phyloP scores from a whole-genome alignment of 331 rosid species.

The Prunus yedoensis region DNA sequence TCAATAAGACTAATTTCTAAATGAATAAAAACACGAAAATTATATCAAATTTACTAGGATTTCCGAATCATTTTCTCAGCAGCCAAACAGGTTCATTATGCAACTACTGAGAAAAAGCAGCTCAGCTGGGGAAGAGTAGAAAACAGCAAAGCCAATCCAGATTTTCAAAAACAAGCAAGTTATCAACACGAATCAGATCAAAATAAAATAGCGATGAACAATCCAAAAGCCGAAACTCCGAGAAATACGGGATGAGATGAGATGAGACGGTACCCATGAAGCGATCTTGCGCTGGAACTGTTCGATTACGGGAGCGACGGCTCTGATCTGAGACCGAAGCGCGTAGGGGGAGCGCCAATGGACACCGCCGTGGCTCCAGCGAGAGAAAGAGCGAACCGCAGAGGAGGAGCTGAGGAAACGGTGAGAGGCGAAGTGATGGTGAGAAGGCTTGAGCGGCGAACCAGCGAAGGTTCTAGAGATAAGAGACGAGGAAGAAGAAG shows the following conservation, averaged over 20 bases:
- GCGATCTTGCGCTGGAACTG: slow-evolving; percentile 79
- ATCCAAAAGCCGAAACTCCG: slow-evolving; percentile 11
- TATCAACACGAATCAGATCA: not conserved
- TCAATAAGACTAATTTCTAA: not conserved
- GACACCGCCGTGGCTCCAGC: slow-evolving; percentile 91
- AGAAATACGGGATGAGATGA: slow-evolving; percentile 5
- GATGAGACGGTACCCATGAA: slow-evolving; percentile 53
- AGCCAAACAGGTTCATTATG: slow-evolving; percentile 5
- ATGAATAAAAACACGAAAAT: not conserved
- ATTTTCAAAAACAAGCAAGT: not conserved
- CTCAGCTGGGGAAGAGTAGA: not conserved
- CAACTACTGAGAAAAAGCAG: not conserved
- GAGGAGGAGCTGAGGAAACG: slow-evolving; percentile 47
- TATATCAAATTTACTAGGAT: not conserved
- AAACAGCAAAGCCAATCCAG: not conserved
- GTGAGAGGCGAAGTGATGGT: slow-evolving; percentile 10
- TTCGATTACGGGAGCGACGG: slow-evolving; percentile 76
- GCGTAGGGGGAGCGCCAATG: slow-evolving; percentile 68
- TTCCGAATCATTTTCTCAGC: not conserved
- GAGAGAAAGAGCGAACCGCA: slow-evolving; percentile 39
- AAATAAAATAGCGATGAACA: not conserved
- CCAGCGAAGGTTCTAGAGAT: slow-evolving; percentile 42
- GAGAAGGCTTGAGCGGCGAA: slow-evolving; percentile 21
- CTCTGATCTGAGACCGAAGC: slow-evolving; percentile 91
- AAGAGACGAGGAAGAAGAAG: slow-evolving; percentile 30